Percentiles rank a stretch among this genome's conserved stretches.
Conservation (phyloP, 805 yeast species). For the Saturnispora bothae region DNA sequence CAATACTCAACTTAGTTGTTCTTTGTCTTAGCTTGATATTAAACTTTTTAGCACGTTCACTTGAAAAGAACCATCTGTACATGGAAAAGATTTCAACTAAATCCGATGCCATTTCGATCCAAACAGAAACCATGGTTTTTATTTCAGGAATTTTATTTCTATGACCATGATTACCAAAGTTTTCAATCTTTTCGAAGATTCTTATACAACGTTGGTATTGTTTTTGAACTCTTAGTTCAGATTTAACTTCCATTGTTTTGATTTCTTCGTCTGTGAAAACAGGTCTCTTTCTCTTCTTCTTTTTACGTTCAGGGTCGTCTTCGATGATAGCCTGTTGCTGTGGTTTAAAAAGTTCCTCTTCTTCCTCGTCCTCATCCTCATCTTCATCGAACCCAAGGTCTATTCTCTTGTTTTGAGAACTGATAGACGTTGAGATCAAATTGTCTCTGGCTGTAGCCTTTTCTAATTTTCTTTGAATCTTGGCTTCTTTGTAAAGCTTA, state of each 20-base stretch:
- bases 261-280: slow-evolving; percentile 21
- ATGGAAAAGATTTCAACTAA: slow-evolving; percentile 73
- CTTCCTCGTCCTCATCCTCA: slow-evolving; percentile 14
- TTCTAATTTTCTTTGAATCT: slow-evolving; percentile 28
- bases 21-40: slow-evolving; percentile 59
- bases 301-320: slow-evolving; percentile 19
- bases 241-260: slow-evolving; percentile 22
- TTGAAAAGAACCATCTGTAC: slow-evolving; percentile 68
- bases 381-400: slow-evolving; percentile 11
- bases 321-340: slow-evolving; percentile 23
- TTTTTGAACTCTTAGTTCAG: slow-evolving; percentile 31
- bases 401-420: slow-evolving; percentile 7
- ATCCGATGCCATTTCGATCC: slow-evolving; percentile 80
- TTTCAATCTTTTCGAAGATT: slow-evolving; percentile 37
- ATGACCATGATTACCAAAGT: slow-evolving; percentile 9
- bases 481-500: slow-evolving; percentile 43
- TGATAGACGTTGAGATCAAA: slow-evolving; percentile 11
- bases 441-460: slow-evolving; percentile 22
- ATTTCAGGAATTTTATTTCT: slow-evolving; percentile 23
- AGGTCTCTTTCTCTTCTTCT: slow-evolving; percentile 17
- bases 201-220: slow-evolving; percentile 39
- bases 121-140: slow-evolving; percentile 45
- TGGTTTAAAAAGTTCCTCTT: slow-evolving; percentile 15
- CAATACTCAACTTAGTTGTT: slow-evolving; percentile 53
- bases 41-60: slow-evolving; percentile 60